Base-by-base conservation (phyloP, 257 asterid species). In the Ilex asprella region DNA sequence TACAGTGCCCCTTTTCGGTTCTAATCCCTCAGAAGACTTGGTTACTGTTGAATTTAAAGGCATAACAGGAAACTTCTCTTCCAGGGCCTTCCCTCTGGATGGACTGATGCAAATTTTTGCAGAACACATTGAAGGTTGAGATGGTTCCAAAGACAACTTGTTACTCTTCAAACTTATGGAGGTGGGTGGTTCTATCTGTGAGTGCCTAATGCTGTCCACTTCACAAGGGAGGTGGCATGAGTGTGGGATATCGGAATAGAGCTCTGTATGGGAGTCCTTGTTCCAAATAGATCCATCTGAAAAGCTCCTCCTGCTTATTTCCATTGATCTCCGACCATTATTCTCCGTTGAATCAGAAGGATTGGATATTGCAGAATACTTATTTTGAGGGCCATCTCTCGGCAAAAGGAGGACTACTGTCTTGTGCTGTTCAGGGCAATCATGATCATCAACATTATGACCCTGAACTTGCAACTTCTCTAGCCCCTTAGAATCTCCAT, bases 21-120 rank as follows among this genome's bases (percentile, higher is more conserved):
- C 63, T 39, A 58, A 39, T 30, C 49, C 75, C 74, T 70, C 75
- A 60, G 71, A 55, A 63, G 68, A 46, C 46, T 53, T 65, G 13
- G 52, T 41, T 59, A 43, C 57, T 35, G 63, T 58, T 58, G 75
- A 27, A 53, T 66, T 59, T 46, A 46, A 64, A 30, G 75, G 72
- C 61, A 55, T 66, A 15, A 58, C 63, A 31, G 64, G 67, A 31
- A 59, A 77, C 71, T 69, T 78, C 60, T 57, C 76, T 35, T 60
- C 76, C 60, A 60, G 62, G 67, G 62, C 75, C 67, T 53, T 71
- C 58, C 63, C 67, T 71, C 74, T 64, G 39, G 70, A 50, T 30
- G 84, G 77, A 67, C 80, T 65, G 12, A 54, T 14, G 29, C 79
- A 60, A 15, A 10, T 62, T 61, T 67, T 68, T 31, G 73, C 73